Evolutionary conservation across 768 basidiomycete species (phyloP).

Genomic region (Pisolithus tinctorius): DNA sequence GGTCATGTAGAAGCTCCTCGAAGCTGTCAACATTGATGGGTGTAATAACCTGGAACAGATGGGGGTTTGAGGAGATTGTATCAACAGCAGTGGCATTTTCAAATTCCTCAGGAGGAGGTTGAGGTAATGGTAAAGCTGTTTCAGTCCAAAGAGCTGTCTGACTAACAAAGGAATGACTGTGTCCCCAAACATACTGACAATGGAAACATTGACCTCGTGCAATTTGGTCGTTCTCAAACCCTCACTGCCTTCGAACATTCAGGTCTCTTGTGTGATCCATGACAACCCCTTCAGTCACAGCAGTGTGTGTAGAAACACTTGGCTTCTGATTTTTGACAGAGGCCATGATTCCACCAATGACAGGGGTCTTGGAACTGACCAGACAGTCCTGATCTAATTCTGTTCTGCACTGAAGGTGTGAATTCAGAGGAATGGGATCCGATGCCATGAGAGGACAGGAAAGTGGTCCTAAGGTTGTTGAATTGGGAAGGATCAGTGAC

Average conservation of each 20-base stretch:
- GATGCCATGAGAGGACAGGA: background rate
- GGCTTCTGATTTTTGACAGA: background rate
- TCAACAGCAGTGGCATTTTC: slow-evolving; percentile 8
- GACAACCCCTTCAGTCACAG: background rate
- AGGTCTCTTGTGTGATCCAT: background rate
- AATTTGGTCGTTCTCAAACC: too few species aligned
- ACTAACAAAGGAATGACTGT: too few species aligned
- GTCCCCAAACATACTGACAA: too few species aligned
- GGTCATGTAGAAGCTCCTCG: slow-evolving; percentile 19
- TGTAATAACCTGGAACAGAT: slow-evolving; percentile 31
- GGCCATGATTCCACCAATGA: background rate
- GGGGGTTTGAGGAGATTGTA: slow-evolving; percentile 21
- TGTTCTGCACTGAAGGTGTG: background rate
- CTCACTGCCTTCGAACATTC: background rate
- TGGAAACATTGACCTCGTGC: too few species aligned
- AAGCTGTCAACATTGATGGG: slow-evolving; percentile 32
- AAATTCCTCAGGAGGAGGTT: slow-evolving; percentile 3
- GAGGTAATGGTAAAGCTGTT: background rate
- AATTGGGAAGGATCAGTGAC: background rate
- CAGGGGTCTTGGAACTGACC: background rate
- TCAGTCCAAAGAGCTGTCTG: too few species aligned
- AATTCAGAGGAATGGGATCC: background rate
- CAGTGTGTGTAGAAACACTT: background rate
- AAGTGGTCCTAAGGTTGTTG: slow-evolving; percentile 1
- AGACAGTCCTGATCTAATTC: background rate